A percentile compares a stretch with the other conserved stretches of the same genome.
phyloP scores from a whole-genome alignment of 2,329 filamentous ascomycete genomes.

The Leptographium procerum region DNA sequence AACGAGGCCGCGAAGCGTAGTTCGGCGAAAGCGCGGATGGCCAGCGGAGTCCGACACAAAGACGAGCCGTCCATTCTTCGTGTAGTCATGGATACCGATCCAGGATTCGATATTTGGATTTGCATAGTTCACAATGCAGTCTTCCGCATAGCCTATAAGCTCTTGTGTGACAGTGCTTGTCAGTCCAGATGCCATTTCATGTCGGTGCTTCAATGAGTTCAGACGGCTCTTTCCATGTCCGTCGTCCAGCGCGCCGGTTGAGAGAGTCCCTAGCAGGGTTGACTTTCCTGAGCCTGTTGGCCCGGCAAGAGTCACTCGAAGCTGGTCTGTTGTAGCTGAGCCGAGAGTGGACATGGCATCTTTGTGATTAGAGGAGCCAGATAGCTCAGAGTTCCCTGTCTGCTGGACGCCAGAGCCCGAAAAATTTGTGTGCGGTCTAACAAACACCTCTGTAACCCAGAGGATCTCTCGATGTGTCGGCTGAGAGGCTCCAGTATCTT shows the following conservation, averaged over 20 bases:
- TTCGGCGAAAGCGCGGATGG: slow-evolving; percentile 78
- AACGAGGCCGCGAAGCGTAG: slow-evolving; percentile 78
- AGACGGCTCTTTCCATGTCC: slow-evolving; percentile 82
- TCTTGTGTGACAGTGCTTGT: slow-evolving; percentile 95
- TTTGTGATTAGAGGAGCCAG: slow-evolving; percentile 9
- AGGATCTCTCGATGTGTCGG: slow-evolving; percentile 41
- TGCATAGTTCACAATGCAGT: slow-evolving; percentile 66
- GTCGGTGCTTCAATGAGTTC: slow-evolving; percentile 80
- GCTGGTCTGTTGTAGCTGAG: slow-evolving; percentile 47
- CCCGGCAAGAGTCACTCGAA: slow-evolving; percentile 78
- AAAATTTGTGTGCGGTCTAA: slow-evolving; percentile 57
- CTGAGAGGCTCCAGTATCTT: slow-evolving; percentile 8
- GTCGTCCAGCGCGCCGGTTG: slow-evolving; percentile 81
- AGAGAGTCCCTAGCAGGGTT: slow-evolving; percentile 76
- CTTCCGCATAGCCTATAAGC: slow-evolving; percentile 67
- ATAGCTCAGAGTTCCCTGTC: not conserved
- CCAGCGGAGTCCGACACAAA: slow-evolving; percentile 90
- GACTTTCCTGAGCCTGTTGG: slow-evolving; percentile 90
- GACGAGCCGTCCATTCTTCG: slow-evolving; percentile 63
- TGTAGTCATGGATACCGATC: slow-evolving; percentile 81
- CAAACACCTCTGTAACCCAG: slow-evolving; percentile 81
- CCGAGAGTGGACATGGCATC: slow-evolving; percentile 4
- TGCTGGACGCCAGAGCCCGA: slow-evolving; percentile 9
- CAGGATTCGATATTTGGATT: slow-evolving; percentile 81
- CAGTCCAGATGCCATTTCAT: slow-evolving; percentile 83